These are phyloP conservation scores for Podaxis sp. DNA, from an alignment of 768 basidiomycete species.

Conservation along the genomic window DNA sequence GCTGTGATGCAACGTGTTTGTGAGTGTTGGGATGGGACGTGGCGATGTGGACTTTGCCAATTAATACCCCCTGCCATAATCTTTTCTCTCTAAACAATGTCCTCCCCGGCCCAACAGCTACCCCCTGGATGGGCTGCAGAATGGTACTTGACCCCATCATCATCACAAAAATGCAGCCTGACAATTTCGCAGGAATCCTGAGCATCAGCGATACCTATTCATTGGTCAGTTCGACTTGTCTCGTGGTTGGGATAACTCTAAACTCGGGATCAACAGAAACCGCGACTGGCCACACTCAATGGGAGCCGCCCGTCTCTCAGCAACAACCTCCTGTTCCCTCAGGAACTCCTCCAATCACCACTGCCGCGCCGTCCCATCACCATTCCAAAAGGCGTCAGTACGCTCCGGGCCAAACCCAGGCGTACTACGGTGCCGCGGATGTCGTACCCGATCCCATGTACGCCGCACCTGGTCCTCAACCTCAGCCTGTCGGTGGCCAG, in stretches of 20 bases:
- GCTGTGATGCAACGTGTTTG: conserved; percentile 30
- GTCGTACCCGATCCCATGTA: conserved; percentile 46
- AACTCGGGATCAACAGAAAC: conserved; percentile 57
- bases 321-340: conserved; percentile 34
- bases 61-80: conserved; percentile 13
- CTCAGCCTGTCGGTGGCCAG: conserved; percentile 46
- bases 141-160: conserved; percentile 57
- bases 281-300: conserved; percentile 80
- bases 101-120: conserved; percentile 61
- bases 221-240: conserved; percentile 59
- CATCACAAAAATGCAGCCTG: conserved; percentile 14
- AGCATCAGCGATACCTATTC: conserved; percentile 82
- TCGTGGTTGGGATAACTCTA: conserved; percentile 18
- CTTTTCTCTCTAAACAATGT: conserved; percentile 35
- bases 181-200: conserved; percentile 62
- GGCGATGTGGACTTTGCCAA: conserved; percentile 22
- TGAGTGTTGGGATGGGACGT: conserved; percentile 28
- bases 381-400: conserved; percentile 84
- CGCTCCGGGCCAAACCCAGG: conserved; percentile 91
- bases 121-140: conserved; percentile 93
- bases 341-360: conserved; percentile 40
- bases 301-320: conserved; percentile 69
- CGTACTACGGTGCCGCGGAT: conserved; percentile 64
- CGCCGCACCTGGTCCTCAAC: conserved; percentile 37
- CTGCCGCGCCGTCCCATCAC: conserved; percentile 47